Conservation (phyloP, 2,329 filamentous ascomycete genomes). For the Pleurostoma richardsiae region DNA sequence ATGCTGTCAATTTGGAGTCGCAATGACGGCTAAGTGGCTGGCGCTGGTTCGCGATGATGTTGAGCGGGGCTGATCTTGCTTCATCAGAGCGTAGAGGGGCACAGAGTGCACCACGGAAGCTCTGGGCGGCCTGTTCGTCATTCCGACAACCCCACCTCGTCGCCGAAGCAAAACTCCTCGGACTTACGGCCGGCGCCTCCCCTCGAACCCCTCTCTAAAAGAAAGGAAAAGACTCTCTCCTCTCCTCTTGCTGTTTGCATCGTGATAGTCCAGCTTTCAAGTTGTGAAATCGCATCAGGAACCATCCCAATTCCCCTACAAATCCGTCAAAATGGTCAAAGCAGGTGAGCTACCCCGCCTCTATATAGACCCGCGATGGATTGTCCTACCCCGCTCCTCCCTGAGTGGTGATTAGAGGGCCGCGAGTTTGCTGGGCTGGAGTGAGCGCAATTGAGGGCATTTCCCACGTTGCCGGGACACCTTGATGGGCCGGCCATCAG, state of each 20-base stretch:
- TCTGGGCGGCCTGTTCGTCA: neutral
- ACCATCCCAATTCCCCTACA: constrained; percentile 10
- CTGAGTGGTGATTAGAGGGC: neutral
- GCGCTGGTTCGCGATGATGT: neutral
- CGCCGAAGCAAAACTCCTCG: neutral
- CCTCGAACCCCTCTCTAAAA: neutral
- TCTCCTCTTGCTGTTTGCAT: neutral
- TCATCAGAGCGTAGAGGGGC: too few relatives aligned
- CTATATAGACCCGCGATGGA: neutral
- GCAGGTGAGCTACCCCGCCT: constrained; percentile 63
- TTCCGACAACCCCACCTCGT: neutral
- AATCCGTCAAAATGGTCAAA: constrained; percentile 90
- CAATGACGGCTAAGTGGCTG: neutral
- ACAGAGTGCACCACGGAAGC: too few relatives aligned
- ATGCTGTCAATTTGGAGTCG: neutral
- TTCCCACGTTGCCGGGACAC: constrained; percentile 32
- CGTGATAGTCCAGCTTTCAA: too few relatives aligned
- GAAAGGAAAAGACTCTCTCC: neutral
- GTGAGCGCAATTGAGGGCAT: constrained; percentile 58
- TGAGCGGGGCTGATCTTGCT: neutral
- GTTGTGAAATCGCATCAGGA: neutral
- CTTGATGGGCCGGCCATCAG: constrained; percentile 31
- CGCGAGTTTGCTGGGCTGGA: constrained; percentile 10
- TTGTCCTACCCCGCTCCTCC: constrained; percentile 9
- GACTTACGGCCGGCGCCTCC: neutral